Base-by-base conservation (phyloP, 129 eudicot genomes). In the Lactuca sativa region DNA sequence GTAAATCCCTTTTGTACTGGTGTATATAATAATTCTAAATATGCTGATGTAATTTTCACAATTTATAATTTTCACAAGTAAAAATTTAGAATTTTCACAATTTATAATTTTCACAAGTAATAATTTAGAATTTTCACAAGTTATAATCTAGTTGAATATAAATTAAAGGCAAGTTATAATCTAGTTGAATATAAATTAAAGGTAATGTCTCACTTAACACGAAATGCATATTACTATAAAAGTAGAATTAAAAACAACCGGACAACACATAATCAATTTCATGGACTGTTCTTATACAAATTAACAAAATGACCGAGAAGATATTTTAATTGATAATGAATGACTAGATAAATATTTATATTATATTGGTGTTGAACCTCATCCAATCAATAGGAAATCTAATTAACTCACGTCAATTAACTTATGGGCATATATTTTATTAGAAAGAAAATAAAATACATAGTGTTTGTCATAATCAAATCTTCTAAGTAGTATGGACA, bases 341-440 rank as follows among this genome's bases (percentile, higher is more conserved):
- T 10, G 52, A 6, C 53, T 17, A 64, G 10, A 41, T 25, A 64
- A 41, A 31, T 4, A 18, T 18, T 44, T 47, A 64, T 44, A 47
- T 64, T 37, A 68, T 36, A 37, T 34, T 54, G 63, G 62, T 55
- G 73, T 11, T 49, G 32, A 68, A 68, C 63, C 73, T 53, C 54
- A 68, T 68, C 73, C 73, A 68, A 68, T 36, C 53, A 68, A 36
- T 55, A 55, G 38, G 53, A 36, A 53, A 34, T 54, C 55, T 68
- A 37, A 37, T 37, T 38, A 36, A 12, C 41, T 43, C 70, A 7
- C 51, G 56, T 25, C 70, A 12, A 44, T 44, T 65, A 65, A 65
- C 57, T 25, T 65, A 9, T 65, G 40, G 21, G 38, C 34, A 64
- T 64, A 14, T 16, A 49, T 12, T 31, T 31, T 32, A 10, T 25